These are phyloP conservation scores for Cyclotella sp. DNA, from an alignment of 108 stramenopile species.

Conservation along the genomic window DNA sequence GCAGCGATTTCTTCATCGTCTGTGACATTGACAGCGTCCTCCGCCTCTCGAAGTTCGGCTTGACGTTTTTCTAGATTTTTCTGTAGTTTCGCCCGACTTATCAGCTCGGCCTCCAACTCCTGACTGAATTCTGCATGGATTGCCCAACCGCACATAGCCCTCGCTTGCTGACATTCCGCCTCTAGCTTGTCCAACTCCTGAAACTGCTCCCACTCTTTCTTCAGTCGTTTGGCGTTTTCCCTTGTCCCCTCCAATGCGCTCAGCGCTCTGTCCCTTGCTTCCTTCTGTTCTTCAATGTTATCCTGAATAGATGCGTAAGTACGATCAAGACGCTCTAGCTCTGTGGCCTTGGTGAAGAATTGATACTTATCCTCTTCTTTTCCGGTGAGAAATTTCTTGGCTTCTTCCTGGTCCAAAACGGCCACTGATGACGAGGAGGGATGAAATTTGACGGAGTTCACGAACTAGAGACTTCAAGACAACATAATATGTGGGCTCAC, in stretches of 20 bases:
- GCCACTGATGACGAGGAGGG: slow-evolving; percentile 54
- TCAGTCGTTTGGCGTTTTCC: slow-evolving; percentile 54
- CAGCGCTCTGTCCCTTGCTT: slow-evolving; percentile 41
- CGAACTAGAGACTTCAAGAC: neutral
- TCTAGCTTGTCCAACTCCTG: slow-evolving; percentile 76
- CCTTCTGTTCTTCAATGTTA: slow-evolving; percentile 58
- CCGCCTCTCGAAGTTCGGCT: slow-evolving; percentile 62
- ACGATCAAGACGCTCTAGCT: slow-evolving; percentile 82
- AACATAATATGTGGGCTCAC: neutral
- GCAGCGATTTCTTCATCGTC: slow-evolving; percentile 59
- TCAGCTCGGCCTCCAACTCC: slow-evolving; percentile 42
- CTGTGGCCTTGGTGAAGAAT: slow-evolving; percentile 97
- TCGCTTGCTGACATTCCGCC: slow-evolving; percentile 49
- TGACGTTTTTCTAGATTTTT: slow-evolving; percentile 62
- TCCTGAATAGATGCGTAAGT: slow-evolving; percentile 62
- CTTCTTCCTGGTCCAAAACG: slow-evolving; percentile 97
- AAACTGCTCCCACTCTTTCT: slow-evolving; percentile 75
- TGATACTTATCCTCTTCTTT: slow-evolving; percentile 90
- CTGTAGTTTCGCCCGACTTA: slow-evolving; percentile 47
- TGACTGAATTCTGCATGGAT: slow-evolving; percentile 44
- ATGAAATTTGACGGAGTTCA: neutral
- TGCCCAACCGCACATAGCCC: slow-evolving; percentile 63
- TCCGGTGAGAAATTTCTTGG: slow-evolving; percentile 97
- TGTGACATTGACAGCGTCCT: slow-evolving; percentile 51
- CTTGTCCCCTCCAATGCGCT: slow-evolving; percentile 43